phyloP scores from a whole-genome alignment of 1,139 yeast genomes.

The Yamadazyma atmosphaerica region DNA sequence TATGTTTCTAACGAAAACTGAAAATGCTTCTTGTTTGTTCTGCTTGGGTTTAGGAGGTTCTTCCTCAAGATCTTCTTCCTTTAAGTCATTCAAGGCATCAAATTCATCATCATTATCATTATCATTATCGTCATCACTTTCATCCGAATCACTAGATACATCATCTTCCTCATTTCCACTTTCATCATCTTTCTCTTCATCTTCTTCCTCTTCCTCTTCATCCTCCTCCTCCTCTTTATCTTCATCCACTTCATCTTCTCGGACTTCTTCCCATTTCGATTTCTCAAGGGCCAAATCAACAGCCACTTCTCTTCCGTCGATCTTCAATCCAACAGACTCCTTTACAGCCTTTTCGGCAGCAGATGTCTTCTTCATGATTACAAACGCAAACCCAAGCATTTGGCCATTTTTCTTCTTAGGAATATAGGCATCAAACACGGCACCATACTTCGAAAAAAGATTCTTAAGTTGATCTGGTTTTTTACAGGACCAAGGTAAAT shows the following conservation, averaged over 20 bases:
- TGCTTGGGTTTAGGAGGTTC: slow-evolving; percentile 35
- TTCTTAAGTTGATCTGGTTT: slow-evolving; percentile 71
- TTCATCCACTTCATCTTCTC: slow-evolving; percentile 38
- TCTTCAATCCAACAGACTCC: slow-evolving; percentile 68
- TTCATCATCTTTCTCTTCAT: slow-evolving; percentile 22
- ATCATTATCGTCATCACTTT: slow-evolving; percentile 35
- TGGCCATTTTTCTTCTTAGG: slow-evolving; percentile 87
- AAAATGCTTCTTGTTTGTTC: slow-evolving; percentile 67
- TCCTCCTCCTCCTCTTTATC: slow-evolving; percentile 28
- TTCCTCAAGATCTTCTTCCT: slow-evolving; percentile 23
- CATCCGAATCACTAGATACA: slow-evolving; percentile 37
- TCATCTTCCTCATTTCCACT: slow-evolving; percentile 28
- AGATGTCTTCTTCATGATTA: slow-evolving; percentile 78
- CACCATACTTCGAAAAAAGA: slow-evolving; percentile 75
- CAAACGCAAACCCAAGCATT: slow-evolving; percentile 95
- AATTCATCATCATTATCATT: slow-evolving; percentile 33
- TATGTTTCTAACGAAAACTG: slow-evolving; percentile 84
- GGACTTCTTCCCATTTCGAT: slow-evolving; percentile 64
- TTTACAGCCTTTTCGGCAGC: slow-evolving; percentile 84
- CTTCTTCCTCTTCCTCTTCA: slow-evolving; percentile 25
- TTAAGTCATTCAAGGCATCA: slow-evolving; percentile 34
- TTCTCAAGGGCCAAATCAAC: slow-evolving; percentile 94
- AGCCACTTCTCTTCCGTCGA: slow-evolving; percentile 89
- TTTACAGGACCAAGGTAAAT: slow-evolving; percentile 94
- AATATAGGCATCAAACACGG: slow-evolving; percentile 84